phyloP scores from a whole-genome alignment of 2,329 filamentous ascomycete species.

The Scytalidium lignicola region DNA sequence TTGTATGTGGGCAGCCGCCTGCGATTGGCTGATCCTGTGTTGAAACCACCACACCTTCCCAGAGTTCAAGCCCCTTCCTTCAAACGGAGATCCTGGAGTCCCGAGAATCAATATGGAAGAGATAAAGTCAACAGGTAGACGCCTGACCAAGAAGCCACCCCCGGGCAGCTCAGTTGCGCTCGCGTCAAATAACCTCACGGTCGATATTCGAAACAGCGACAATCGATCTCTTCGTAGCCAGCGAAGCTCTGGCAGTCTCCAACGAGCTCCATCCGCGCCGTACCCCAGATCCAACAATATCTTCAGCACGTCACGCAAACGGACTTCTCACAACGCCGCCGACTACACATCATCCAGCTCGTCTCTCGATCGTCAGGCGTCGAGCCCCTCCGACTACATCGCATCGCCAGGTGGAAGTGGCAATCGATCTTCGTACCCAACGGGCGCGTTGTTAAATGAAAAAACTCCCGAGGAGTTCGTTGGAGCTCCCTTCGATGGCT shows the following conservation, averaged over 20 bases:
- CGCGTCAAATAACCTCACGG: constrained; percentile 31
- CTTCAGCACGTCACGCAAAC: constrained; percentile 33
- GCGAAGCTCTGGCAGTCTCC: constrained; percentile 59
- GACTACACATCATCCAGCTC: constrained; percentile 33
- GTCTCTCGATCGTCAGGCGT: constrained; percentile 25
- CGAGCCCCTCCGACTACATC: constrained; percentile 21
- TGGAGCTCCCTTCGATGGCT: constrained; percentile 61
- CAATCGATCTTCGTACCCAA: constrained; percentile 30
- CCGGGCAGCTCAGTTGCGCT: constrained; percentile 28
- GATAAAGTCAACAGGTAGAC: constrained; percentile 38
- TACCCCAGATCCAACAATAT: constrained; percentile 27
- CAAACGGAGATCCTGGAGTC: constrained; percentile 2
- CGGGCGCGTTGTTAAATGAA: constrained; percentile 35
- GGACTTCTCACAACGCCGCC: constrained; percentile 40
- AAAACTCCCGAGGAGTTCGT: constrained; percentile 54
- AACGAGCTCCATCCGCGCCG: constrained; percentile 56
- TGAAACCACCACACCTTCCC: constrained; percentile 2
- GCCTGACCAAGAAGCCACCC: constrained; percentile 59
- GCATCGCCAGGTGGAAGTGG: constrained; percentile 13
- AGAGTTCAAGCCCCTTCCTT: neutral
- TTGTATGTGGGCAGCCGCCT: neutral
- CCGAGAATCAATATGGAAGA: constrained; percentile 22
- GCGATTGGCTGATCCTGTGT: neutral
- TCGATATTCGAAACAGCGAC: constrained; percentile 48
- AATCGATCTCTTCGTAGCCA: constrained; percentile 54